Evolutionary conservation across 1,284 basidiomycete genomes (phyloP), one percentile per base, ranked within the genome.

Genomic region (Cystobasidiaceae sp.): DNA sequence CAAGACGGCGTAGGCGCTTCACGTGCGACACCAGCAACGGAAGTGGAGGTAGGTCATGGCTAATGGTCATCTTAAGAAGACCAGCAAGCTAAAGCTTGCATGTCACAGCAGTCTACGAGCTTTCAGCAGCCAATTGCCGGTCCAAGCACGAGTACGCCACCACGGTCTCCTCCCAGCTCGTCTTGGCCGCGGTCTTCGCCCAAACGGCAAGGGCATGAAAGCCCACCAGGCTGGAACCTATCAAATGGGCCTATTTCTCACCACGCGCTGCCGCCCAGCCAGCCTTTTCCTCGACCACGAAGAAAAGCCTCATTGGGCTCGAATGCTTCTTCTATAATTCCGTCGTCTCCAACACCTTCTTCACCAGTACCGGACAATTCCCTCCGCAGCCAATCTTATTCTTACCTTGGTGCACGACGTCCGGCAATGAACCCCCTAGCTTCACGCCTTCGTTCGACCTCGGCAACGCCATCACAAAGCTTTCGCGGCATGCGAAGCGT

Each of bases 351-450:
- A 59, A 67, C 28, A 64, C 69, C 4, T 67, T 55, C 30, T 63
- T 48, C 56, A 7, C 27, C 25, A 2, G 19, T 52, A 19, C 17
- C 34, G 19, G 3, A 8, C 21, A 17, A 21, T 19, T 50, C 21
- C 15, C 49, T 50, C 5, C 33, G 21, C 30, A 49, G 49, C 13
- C 34, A 30, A 13, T 50, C 48, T 34, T 54, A 43, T n/a, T 39
- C 25, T 8, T 37, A n/a, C 21, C 17, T 59, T 4, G n/a, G 39
- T 15, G 23, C 67, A 9, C 69, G 70, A 4, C 59, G 72, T 4
- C 71, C 71, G 4, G 63, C 70, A 15, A 61, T 58, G 25, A 71
- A 73, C 32, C 72, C 71, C 7, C 67, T 70, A 28, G 69, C 72
- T 45, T 71, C 69, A 2, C 71, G 60, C 51, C 69, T 66, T 39